Conservation (phyloP, 2,329 filamentous ascomycete genomes). For the Gremmenia infestans region DNA sequence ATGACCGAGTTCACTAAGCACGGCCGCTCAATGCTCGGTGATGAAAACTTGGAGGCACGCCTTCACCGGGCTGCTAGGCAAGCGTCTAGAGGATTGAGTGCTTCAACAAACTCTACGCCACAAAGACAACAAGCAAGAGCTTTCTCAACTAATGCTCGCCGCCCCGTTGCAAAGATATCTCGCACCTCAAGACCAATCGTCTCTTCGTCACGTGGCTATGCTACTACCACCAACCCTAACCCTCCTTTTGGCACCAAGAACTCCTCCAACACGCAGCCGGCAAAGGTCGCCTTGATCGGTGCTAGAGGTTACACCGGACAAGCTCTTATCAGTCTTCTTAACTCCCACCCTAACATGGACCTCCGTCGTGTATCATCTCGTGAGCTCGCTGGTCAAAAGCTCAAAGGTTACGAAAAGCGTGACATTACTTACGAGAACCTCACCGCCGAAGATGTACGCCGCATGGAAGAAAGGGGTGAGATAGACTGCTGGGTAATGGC, state of each 20-base stretch:
- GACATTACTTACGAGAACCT: constrained; percentile 92
- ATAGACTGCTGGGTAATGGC: constrained; percentile 98
- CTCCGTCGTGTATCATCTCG: constrained; percentile 89
- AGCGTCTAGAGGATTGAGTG: constrained; percentile 54
- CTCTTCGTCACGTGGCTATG: constrained; percentile 43
- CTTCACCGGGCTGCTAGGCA: constrained; percentile 72
- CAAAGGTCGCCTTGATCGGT: constrained; percentile 81
- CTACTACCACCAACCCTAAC: constrained; percentile 76
- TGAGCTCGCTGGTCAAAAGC: constrained; percentile 79
- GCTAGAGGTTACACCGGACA: constrained; percentile 93
- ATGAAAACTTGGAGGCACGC: constrained; percentile 83
- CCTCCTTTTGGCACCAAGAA: constrained; percentile 86
- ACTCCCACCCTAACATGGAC: constrained; percentile 84
- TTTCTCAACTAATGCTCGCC: constrained; percentile 58
- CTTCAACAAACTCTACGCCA: constrained; percentile 40
- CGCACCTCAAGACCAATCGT: constrained; percentile 12
- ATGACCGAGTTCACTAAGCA: constrained; percentile 82
- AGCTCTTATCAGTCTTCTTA: constrained; percentile 80
- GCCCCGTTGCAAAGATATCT: constrained; percentile 27
- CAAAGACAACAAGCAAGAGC: constrained; percentile 57
- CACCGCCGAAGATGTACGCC: constrained; percentile 75
- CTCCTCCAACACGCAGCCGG: constrained; percentile 71
- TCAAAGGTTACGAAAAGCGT: constrained; percentile 86
- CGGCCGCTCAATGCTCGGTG: constrained; percentile 80
- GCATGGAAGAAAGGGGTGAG: constrained; percentile 77